phyloP scores from a whole-genome alignment of 164 flowering plant genomes.

The Echeveria elegans region DNA sequence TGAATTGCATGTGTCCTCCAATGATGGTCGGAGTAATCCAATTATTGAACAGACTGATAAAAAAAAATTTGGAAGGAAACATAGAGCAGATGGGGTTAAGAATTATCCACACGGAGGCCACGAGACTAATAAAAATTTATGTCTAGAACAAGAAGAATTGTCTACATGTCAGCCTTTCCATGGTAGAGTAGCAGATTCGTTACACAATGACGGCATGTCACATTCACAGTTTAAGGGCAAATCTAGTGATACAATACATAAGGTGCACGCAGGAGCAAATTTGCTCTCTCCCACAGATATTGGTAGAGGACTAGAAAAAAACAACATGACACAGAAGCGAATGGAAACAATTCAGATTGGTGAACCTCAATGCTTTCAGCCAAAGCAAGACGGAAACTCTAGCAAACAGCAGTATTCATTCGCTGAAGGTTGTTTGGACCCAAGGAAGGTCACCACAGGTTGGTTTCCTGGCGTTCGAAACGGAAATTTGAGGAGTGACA shows the following conservation, averaged over 20 bases:
- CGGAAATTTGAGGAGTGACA: slow-evolving; percentile 6
- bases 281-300: not conserved
- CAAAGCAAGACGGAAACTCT: not conserved
- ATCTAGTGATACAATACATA: not conserved
- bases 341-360: not conserved
- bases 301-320: not conserved
- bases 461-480: slow-evolving; percentile 12
- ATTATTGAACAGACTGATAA: not conserved
- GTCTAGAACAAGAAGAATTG: not conserved
- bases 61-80: not conserved
- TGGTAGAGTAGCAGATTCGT: not conserved
- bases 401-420: slow-evolving; percentile 18
- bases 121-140: not conserved
- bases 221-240: not conserved
- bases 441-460: slow-evolving; percentile 10
- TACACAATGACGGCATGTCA: not conserved
- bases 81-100: not conserved
- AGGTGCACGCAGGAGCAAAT: not conserved
- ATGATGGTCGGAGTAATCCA: not conserved
- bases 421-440: slow-evolving; percentile 14
- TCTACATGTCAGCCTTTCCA: not conserved
- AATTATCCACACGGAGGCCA: not conserved
- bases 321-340: not conserved
- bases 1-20: not conserved
- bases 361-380: not conserved